Conservation (phyloP, 2,329 filamentous ascomycete species). For the Didymella glomerata region DNA sequence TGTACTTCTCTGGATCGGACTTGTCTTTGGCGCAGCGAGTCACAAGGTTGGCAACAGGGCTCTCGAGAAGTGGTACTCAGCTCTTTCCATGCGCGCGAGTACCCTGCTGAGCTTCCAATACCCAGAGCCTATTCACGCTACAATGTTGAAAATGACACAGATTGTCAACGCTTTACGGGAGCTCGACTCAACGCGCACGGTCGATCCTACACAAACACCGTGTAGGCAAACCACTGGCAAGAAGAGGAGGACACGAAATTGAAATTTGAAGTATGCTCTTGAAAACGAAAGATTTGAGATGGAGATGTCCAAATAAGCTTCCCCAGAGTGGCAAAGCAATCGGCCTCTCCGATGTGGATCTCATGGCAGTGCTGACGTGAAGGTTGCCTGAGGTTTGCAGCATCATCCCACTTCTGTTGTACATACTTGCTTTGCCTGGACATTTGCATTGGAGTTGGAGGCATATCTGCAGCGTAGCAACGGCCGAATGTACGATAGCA, state of each 20-base stretch:
- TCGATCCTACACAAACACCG: too few species aligned
- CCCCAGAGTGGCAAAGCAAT: constrained; percentile 25
- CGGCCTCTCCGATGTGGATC: constrained; percentile 23
- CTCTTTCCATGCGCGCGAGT: constrained; percentile 42
- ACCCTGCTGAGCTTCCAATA: constrained; percentile 51
- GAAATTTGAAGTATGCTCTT: constrained; percentile 1
- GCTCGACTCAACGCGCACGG: background rate
- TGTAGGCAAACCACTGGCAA: constrained; percentile 2
- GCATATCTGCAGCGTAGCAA: background rate
- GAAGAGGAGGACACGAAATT: constrained; percentile 24
- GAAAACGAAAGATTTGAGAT: background rate
- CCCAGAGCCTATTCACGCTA: constrained; percentile 41
- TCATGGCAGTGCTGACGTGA: constrained; percentile 4
- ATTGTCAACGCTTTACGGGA: constrained; percentile 30
- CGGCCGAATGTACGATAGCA: constrained; percentile 6
- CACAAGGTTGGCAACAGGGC: constrained; percentile 31
- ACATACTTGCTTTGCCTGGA: background rate
- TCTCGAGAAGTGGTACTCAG: constrained; percentile 43
- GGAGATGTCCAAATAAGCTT: constrained; percentile 28
- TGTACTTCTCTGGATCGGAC: constrained; percentile 49
- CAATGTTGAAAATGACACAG: constrained; percentile 40
- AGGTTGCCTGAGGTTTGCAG: constrained; percentile 8
- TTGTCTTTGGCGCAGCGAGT: constrained; percentile 46
- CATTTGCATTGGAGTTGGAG: background rate
- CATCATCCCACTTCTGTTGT: background rate